Base-by-base conservation (phyloP, 2,329 filamentous ascomycete species). In the Aspergillus amoenus region DNA sequence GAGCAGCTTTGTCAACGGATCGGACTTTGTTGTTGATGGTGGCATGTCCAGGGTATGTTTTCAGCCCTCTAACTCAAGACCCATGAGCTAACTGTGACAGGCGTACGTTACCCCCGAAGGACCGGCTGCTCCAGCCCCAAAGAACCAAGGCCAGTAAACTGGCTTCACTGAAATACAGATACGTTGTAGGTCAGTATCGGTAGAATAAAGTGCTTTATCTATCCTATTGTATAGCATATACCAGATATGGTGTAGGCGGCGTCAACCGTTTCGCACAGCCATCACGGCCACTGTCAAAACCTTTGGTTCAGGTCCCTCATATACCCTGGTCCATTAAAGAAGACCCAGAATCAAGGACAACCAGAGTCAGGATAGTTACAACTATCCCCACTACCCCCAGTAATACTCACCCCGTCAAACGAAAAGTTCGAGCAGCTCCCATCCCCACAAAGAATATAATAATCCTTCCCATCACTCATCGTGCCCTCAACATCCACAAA, bases 21-120 rank as follows among this genome's bases (percentile, higher is more conserved):
- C 85, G 58, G 94, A 97, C 72, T 96, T 97, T 78, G 88, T 96
- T 4, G 92, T 97, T 24, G 94, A 99, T 69, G 94, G 94, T 57
- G 93, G 93, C 59, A 91, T 99, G 90, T 93, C 87, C 68, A 96
- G 17, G 51, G 90, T 82, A 83, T 79, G 68, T 50, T 42, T 37
- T 8, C 4, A 3, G 18, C 3, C 7, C 4, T 9, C 9, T 24
- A 15, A 6, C 5, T 9, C 2, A 18, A 30, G 7, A 21, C 15
- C 12, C n/a, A 3, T 41, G n/a, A 37, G 40, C 61, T 62, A 53
- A 65, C 47, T 12, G 12, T 39, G 7, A 32, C 56, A 80, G 78
- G 90, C 92, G 44, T 97, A 97, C 74, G 83, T 86, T 46, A 87
- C 84, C 15, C 80, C 83, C 17, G 82, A 86, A 63, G 84, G 84